These are phyloP conservation scores for Nakaseomyces bracarensis DNA, from an alignment of 1,139 yeast genomes.

Conservation along the genomic window DNA sequence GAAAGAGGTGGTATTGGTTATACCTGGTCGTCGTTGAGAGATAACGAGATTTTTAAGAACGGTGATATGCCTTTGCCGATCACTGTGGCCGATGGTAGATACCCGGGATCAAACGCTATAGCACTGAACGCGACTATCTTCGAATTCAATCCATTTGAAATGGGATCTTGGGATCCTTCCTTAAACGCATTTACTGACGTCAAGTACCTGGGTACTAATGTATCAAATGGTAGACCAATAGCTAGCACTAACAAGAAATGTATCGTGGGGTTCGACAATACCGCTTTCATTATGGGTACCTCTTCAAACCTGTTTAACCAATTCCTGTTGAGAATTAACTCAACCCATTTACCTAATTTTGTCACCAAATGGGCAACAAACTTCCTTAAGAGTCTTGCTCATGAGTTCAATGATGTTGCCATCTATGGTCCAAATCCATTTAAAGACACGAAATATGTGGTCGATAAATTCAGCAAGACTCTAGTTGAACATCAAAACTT, in stretches of 20 bases:
- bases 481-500: slow-evolving; percentile 40
- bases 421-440: slow-evolving; percentile 65
- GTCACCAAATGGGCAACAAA: slow-evolving; percentile 38
- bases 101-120: slow-evolving; percentile 49
- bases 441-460: slow-evolving; percentile 35
- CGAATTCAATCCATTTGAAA: slow-evolving; percentile 71
- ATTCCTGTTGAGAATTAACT: slow-evolving; percentile 36
- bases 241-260: slow-evolving; percentile 33
- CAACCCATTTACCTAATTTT: slow-evolving; percentile 42
- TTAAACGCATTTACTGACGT: slow-evolving; percentile 55
- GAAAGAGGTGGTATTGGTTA: slow-evolving; percentile 51
- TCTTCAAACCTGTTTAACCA: slow-evolving; percentile 60
- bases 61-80: slow-evolving; percentile 77
- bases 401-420: slow-evolving; percentile 55
- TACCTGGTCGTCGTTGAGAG: slow-evolving; percentile 51
- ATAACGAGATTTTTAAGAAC: slow-evolving; percentile 37
- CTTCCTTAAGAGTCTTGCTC: slow-evolving; percentile 39
- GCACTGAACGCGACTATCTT: slow-evolving; percentile 60
- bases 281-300: slow-evolving; percentile 66
- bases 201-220: slow-evolving; percentile 60
- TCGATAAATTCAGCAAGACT: slow-evolving; percentile 18
- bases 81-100: slow-evolving; percentile 65
- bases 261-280: slow-evolving; percentile 61
- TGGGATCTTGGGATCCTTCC: slow-evolving; percentile 83
- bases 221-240: slow-evolving; percentile 45